A percentile compares a stretch with the other conserved stretches of the same genome.
These are phyloP conservation scores for Syzygium syzygioides DNA, from an alignment of 441 rosid genomes.

Conservation along the genomic window DNA sequence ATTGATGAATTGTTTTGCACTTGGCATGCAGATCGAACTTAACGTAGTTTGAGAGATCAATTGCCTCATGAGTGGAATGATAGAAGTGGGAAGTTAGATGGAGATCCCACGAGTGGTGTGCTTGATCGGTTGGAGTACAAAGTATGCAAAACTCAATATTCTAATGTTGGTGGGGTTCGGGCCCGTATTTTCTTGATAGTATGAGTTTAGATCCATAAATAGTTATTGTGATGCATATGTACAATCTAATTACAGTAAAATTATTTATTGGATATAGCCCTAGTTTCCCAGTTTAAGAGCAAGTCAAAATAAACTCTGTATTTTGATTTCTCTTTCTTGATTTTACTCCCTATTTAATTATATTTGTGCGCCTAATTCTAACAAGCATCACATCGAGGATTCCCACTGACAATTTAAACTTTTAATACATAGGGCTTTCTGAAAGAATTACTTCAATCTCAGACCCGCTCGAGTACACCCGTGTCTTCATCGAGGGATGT, in stretches of 20 bases:
- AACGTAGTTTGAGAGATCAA: background rate
- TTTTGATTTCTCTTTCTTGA: too few relatives aligned
- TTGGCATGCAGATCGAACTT: background rate
- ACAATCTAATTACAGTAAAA: too few relatives aligned
- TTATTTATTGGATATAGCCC: too few relatives aligned
- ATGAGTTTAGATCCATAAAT: too few relatives aligned
- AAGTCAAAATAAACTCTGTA: too few relatives aligned
- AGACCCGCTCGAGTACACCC: fast-evolving
- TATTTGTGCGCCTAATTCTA: too few relatives aligned
- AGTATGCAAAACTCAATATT: background rate
- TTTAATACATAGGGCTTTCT: background rate
- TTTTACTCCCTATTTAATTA: too few relatives aligned
- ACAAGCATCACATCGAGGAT: background rate
- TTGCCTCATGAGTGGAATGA: background rate
- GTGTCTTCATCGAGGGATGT: background rate
- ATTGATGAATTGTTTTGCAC: background rate
- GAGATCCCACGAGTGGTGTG: background rate
- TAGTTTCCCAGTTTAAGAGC: too few relatives aligned
- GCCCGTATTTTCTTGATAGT: too few relatives aligned
- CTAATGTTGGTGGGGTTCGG: too few relatives aligned
- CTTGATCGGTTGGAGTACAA: background rate
- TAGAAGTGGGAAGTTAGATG: background rate
- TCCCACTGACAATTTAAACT: background rate
- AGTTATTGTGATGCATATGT: too few relatives aligned
- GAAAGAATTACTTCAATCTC: background rate